phyloP scores from a whole-genome alignment of 2,329 filamentous ascomycete species.

The Piedraia hortae region DNA sequence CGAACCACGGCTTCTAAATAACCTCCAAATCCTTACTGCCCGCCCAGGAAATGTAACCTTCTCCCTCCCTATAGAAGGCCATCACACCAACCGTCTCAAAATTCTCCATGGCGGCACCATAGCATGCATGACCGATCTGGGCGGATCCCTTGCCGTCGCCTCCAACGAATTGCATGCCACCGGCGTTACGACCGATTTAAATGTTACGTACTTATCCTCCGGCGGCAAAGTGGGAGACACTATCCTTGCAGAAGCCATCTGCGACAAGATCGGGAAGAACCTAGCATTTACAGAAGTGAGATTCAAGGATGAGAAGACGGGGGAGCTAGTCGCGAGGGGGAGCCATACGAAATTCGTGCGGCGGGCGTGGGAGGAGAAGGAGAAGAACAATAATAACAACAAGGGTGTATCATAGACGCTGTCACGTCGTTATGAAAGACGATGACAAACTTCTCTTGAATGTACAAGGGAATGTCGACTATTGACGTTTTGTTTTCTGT shows the following conservation, averaged over 20 bases:
- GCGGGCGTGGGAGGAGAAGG: no score
- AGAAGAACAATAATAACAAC: no score
- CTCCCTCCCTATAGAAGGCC: slow-evolving; percentile 43
- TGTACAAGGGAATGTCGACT: no score
- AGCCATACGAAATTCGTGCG: slow-evolving; percentile 37
- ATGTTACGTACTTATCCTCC: slow-evolving; percentile 34
- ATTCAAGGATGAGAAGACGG: slow-evolving; percentile 30
- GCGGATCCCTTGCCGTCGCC: slow-evolving; percentile 37
- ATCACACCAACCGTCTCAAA: slow-evolving; percentile 52
- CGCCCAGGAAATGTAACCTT: slow-evolving; percentile 42
- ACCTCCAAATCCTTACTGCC: slow-evolving; percentile 42
- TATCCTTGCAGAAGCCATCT: slow-evolving; percentile 25
- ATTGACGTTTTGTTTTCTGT: no score
- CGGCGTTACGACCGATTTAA: slow-evolving; percentile 38
- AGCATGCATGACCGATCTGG: slow-evolving; percentile 44
- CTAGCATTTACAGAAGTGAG: slow-evolving; percentile 34
- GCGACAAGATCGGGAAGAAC: slow-evolving; percentile 39
- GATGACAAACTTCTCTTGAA: no score
- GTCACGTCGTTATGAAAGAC: no score
- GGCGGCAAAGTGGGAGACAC: slow-evolving; percentile 34
- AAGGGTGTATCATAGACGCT: no score
- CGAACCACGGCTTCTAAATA: slow-evolving; percentile 39
- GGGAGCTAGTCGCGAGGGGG: slow-evolving; percentile 33
- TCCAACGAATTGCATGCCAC: slow-evolving; percentile 37
- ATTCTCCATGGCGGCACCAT: slow-evolving; percentile 58